These are phyloP conservation scores for Penicillium odoratum DNA, from an alignment of 495 filamentous ascomycete species.

Conservation along the genomic window DNA sequence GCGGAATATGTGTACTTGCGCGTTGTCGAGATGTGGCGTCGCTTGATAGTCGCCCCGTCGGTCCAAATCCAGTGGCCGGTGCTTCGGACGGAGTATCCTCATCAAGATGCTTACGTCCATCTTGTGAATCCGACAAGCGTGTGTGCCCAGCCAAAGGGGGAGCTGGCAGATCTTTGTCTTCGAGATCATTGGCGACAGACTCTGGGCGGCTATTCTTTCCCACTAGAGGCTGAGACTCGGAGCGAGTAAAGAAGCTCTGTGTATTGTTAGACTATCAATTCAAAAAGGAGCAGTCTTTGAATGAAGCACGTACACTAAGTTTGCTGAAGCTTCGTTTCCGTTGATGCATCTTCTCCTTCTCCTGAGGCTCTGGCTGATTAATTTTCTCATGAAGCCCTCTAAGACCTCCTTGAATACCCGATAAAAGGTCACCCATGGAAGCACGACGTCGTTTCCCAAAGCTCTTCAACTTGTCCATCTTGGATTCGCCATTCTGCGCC, in stretches of 20 bases:
- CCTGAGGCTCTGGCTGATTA: slow-evolving; percentile 7
- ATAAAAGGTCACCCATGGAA: slow-evolving; percentile 29
- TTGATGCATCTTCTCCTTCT: slow-evolving; percentile 1
- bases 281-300: not conserved
- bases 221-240: slow-evolving; percentile 11
- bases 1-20: slow-evolving; percentile 16
- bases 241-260: slow-evolving; percentile 24
- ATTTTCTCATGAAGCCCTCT: slow-evolving; percentile 21
- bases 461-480: slow-evolving; percentile 34
- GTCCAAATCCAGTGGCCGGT: not conserved
- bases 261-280: slow-evolving; percentile 5
- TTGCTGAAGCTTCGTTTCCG: slow-evolving; percentile 21
- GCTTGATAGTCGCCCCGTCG: slow-evolving; percentile 1
- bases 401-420: slow-evolving; percentile 20
- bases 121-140: not conserved
- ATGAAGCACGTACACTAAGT: slow-evolving; percentile 21
- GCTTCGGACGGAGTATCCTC: not conserved
- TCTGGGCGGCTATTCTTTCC: not conserved
- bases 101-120: not conserved
- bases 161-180: slow-evolving; percentile 8
- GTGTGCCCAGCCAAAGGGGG: not conserved
- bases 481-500: slow-evolving; percentile 18
- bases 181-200: not conserved
- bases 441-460: slow-evolving; percentile 33
- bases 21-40: slow-evolving; percentile 10